Percentiles rank a stretch among this genome's conserved stretches.
Evolutionary conservation across 192 early-diverging fungal species (phyloP).

Genomic region (Backusella tarrabulga): DNA sequence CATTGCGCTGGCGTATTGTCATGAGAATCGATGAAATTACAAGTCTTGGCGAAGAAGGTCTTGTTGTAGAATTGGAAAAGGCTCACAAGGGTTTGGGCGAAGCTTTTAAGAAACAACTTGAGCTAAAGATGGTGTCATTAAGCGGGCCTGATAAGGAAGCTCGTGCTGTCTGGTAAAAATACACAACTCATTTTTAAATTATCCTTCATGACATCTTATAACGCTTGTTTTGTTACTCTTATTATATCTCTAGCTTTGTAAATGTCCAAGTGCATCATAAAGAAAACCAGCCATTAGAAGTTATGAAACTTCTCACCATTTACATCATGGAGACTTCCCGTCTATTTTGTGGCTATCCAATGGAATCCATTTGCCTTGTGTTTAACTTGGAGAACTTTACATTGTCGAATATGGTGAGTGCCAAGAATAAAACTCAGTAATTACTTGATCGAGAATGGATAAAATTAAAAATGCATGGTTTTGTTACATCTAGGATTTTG

Average conservation of each 20-base stretch:
- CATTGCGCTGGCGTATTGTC: constrained; percentile 73
- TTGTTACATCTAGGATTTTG: constrained; percentile 52
- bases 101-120: constrained; percentile 38
- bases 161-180: constrained; percentile 48
- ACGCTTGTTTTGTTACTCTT: not conserved
- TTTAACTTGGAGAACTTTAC: constrained; percentile 82
- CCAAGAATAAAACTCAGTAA: not conserved
- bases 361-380: constrained; percentile 70
- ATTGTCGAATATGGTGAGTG: constrained; percentile 60
- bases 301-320: constrained; percentile 64
- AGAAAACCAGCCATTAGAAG: constrained; percentile 57
- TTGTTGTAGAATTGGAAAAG: constrained; percentile 34
- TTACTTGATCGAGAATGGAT: not conserved
- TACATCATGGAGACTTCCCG: constrained; percentile 73
- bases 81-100: constrained; percentile 33
- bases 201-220: not conserved
- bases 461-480: not conserved
- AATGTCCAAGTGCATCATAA: constrained; percentile 55
- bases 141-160: constrained; percentile 48
- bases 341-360: constrained; percentile 58
- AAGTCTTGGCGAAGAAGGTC: constrained; percentile 33
- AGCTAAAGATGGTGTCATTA: constrained; percentile 45
- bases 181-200: not conserved
- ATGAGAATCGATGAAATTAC: constrained; percentile 44
- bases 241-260: constrained; percentile 34